Percentiles rank a stretch among this genome's conserved stretches.
phyloP scores from a whole-genome alignment of 768 basidiomycete genomes.

The Lactarius sp. region DNA sequence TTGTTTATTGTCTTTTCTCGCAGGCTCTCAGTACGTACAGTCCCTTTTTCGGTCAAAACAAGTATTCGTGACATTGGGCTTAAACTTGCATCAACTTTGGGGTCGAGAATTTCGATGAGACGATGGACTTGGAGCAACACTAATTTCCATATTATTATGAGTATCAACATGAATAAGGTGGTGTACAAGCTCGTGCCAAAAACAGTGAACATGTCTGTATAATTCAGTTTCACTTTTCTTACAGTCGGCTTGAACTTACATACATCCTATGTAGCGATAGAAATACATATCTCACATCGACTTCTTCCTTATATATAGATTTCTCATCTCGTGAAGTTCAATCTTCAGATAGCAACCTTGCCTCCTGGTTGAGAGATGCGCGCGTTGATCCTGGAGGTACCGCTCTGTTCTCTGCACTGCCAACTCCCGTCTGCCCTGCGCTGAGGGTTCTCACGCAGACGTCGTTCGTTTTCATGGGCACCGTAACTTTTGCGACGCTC shows the following conservation, averaged over 20 bases:
- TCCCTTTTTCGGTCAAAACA: not conserved
- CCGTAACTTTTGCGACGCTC: conserved; percentile 22
- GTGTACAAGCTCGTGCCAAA: not conserved
- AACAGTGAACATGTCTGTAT: not conserved
- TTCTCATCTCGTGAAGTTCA: not conserved
- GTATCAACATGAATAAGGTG: not conserved
- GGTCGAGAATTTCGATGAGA: not conserved
- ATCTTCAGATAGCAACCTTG: conserved; percentile 35
- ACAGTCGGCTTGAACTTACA: not conserved
- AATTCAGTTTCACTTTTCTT: not conserved
- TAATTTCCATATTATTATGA: too few relatives aligned
- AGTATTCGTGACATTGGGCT: not conserved
- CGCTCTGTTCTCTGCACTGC: conserved; percentile 17
- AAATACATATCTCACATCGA: not conserved
- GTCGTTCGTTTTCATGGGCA: conserved; percentile 22
- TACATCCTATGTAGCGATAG: not conserved
- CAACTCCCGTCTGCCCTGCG: conserved; percentile 23
- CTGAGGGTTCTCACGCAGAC: conserved; percentile 22
- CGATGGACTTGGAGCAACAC: too few relatives aligned
- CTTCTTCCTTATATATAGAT: not conserved
- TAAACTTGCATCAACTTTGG: not conserved
- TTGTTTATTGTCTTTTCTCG: not conserved
- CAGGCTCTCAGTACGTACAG: not conserved
- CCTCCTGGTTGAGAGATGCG: conserved; percentile 58
- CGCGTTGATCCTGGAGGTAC: conserved; percentile 33